Conservation (phyloP, 306 rosid species). For the Castanopsis chinensis region DNA sequence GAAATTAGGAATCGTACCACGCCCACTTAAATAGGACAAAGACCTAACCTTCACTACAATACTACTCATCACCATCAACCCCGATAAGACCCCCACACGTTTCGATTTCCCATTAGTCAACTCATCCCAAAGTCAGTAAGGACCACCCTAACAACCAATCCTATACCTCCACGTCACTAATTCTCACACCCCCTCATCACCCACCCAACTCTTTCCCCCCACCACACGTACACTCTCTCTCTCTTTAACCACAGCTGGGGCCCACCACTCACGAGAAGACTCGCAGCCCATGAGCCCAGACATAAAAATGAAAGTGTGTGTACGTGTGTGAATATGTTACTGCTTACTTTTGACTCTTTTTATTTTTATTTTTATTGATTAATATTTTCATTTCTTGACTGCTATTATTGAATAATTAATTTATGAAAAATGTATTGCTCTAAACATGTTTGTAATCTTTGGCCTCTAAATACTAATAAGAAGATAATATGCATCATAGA, state of each 20-base stretch:
- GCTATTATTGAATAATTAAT: too few relatives aligned
- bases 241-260: not conserved
- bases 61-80: not conserved
- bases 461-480: too few relatives aligned
- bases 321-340: not conserved
- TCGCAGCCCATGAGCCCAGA: not conserved
- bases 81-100: constrained; percentile 6
- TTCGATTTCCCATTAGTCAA: constrained; percentile 5
- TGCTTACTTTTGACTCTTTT: too few relatives aligned
- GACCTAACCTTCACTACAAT: not conserved
- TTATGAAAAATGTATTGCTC: too few relatives aligned
- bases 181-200: not conserved
- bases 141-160: not conserved
- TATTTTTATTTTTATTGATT: too few relatives aligned
- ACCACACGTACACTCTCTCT: not conserved
- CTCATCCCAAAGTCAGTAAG: not conserved
- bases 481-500: too few relatives aligned
- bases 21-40: not conserved
- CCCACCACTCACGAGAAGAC: constrained; percentile 40
- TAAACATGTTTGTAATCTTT: too few relatives aligned
- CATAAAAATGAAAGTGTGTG: not conserved
- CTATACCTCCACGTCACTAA: not conserved
- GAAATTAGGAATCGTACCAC: not conserved
- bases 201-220: not conserved
- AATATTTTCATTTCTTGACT: too few relatives aligned